Evolutionary conservation across 1,284 basidiomycete species (phyloP).

Genomic region (Ustilago tritici): DNA sequence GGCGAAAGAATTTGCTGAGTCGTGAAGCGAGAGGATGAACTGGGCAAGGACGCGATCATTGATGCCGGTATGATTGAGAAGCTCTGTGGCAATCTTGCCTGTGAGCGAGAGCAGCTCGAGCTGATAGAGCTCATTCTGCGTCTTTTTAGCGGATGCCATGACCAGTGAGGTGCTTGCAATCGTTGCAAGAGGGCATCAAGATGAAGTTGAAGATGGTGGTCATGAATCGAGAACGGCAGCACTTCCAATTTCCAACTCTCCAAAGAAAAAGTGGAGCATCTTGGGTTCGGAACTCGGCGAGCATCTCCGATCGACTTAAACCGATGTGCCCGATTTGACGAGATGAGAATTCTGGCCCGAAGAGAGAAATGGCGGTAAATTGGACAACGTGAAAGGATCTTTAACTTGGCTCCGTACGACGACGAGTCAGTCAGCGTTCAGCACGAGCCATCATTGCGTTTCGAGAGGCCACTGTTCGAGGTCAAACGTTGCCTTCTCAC

Average conservation of each 20-base stretch:
- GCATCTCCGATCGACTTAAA: not conserved
- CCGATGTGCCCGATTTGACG: not conserved
- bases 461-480: not conserved
- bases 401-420: not conserved
- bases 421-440: not conserved
- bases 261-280: not conserved
- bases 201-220: slow-evolving; percentile 2
- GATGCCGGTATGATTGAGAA: slow-evolving; percentile 74
- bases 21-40: slow-evolving; percentile 92
- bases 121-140: slow-evolving; percentile 62
- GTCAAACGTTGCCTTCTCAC: no score
- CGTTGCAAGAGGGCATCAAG: not conserved
- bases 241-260: slow-evolving; percentile 11
- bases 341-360: slow-evolving; percentile 9
- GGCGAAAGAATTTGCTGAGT: slow-evolving; percentile 79
- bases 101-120: slow-evolving; percentile 67
- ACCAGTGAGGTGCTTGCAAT: slow-evolving; percentile 3
- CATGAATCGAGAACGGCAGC: not conserved
- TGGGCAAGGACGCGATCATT: slow-evolving; percentile 92
- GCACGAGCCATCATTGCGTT: slow-evolving; percentile 21
- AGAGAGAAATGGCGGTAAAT: not conserved
- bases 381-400: slow-evolving; percentile 1
- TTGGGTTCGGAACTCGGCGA: slow-evolving; percentile 27
- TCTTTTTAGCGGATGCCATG: slow-evolving; percentile 19
- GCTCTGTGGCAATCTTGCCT: slow-evolving; percentile 64